phyloP scores from a whole-genome alignment of 768 basidiomycete species.

The Boletus sp. region DNA sequence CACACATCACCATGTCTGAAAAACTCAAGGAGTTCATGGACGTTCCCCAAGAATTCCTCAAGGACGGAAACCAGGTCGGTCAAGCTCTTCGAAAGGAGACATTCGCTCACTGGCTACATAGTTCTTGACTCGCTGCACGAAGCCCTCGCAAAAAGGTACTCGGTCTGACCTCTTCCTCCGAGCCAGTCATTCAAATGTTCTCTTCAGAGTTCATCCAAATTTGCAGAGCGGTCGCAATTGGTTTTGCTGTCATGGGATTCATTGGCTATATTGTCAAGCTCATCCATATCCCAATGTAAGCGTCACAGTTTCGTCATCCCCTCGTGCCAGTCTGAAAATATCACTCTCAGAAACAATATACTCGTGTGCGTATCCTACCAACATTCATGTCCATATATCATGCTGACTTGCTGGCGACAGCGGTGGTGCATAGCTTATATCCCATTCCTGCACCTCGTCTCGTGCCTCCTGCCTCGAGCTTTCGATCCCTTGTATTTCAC shows the following conservation, averaged over 20 bases:
- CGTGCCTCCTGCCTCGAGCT: constrained; percentile 12
- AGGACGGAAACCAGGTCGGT: constrained; percentile 89
- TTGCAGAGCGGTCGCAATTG: constrained; percentile 93
- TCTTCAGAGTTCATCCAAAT: constrained; percentile 87
- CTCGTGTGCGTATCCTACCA: constrained; percentile 73
- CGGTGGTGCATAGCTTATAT: constrained; percentile 65
- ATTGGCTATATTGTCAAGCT: constrained; percentile 99
- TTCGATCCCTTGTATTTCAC: constrained; percentile 19
- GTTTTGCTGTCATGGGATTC: constrained; percentile 99
- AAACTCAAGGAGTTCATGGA: constrained; percentile 88
- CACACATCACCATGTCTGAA: constrained; percentile 70
- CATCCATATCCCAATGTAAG: constrained; percentile 97
- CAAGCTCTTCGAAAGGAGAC: neutral
- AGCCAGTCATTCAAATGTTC: constrained; percentile 1
- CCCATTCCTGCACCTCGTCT: constrained; percentile 7
- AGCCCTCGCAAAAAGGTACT: constrained; percentile 91
- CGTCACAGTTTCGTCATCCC: constrained; percentile 18
- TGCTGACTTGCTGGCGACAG: constrained; percentile 41
- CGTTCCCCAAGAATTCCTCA: constrained; percentile 87
- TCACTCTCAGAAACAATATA: constrained; percentile 80
- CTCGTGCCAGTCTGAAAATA: constrained; percentile 15
- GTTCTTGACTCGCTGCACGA: constrained; percentile 98
- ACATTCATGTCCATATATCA: neutral
- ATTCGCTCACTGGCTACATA: constrained; percentile 32
- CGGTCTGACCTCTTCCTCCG: neutral